Base-by-base conservation (phyloP, 495 filamentous ascomycete genomes). In the Neurospora sp. region DNA sequence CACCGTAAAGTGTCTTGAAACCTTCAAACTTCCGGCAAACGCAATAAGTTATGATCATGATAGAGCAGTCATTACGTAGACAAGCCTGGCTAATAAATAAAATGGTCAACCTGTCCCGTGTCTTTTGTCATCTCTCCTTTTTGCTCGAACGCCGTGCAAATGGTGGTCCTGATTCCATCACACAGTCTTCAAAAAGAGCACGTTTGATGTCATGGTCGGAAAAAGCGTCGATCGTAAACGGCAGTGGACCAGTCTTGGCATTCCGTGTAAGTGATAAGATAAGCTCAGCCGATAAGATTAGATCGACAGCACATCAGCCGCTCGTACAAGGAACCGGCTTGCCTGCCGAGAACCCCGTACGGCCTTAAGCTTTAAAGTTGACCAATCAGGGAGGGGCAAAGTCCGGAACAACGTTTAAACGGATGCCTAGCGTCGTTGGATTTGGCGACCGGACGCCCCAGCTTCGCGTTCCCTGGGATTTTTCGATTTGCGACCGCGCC, bases 361-460 rank as follows among this genome's bases (percentile, higher is more conserved):
- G 46, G 1, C 11, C n/a, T 23, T 2, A 66, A 18, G 54, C 12
- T 62, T 31, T 9, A 10, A 5, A 1, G 71, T 31, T 16, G 59
- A 39, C 74, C 69, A 75, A 75, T 75, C 27, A 31, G 0, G 16
- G 27, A 35, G 12, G 0, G 0, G 5, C 5, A 18, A 8, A 39
- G 16, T 14, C 4, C 76, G 79, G 76, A 78, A 71, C 5, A 77
- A 72, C 38, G 35, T 44, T 79, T 38, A 70, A 76, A 39, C 80
- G 27, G 69, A 27, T 48, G 69, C 80, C 79, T 81, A 80, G 79
- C 77, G 79, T 74, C 10, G 1, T 76, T 78, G 54, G 78, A 73
- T 78, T 81, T 78, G 75, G 79, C 76, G 78, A 74, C 75, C 18
- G 76, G 73, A 75, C 27, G 42, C 72, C 79, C 80, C 77, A 76